Conservation (phyloP, 192 early-diverging fungal genomes). For the Backusella mclennaniae region DNA sequence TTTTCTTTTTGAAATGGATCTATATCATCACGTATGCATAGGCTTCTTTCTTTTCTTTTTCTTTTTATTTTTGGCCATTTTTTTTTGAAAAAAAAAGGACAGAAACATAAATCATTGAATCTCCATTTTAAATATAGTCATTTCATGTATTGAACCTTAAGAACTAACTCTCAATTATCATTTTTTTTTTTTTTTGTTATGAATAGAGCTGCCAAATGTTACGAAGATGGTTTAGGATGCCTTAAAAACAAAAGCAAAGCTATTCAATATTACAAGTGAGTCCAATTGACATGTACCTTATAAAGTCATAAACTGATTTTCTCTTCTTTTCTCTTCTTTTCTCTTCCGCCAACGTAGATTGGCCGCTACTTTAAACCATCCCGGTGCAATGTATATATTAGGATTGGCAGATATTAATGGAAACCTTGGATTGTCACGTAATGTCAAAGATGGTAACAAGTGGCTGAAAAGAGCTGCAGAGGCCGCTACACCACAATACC, state of each 20-base stretch:
- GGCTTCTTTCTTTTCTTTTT: background rate
- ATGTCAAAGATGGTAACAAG: constrained; percentile 11
- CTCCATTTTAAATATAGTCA: background rate
- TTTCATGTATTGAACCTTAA: background rate
- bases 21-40: background rate
- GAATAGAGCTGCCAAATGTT: constrained; percentile 51
- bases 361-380: constrained; percentile 58
- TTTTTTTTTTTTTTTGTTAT: background rate
- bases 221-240: constrained; percentile 64
- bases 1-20: background rate
- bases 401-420: constrained; percentile 47
- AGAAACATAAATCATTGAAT: background rate
- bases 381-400: constrained; percentile 58
- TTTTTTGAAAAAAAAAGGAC: background rate
- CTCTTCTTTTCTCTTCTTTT: background rate
- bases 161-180: background rate
- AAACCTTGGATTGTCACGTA: background rate
- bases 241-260: constrained; percentile 56
- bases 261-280: constrained; percentile 64
- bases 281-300: background rate
- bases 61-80: background rate
- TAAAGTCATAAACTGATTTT: background rate
- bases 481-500: constrained; percentile 8
- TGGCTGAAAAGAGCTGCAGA: constrained; percentile 21
- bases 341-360: constrained; percentile 29